Evolutionary conservation across 2,329 filamentous ascomycete species (phyloP).

Genomic region (Raffaelea deltoideospora): DNA sequence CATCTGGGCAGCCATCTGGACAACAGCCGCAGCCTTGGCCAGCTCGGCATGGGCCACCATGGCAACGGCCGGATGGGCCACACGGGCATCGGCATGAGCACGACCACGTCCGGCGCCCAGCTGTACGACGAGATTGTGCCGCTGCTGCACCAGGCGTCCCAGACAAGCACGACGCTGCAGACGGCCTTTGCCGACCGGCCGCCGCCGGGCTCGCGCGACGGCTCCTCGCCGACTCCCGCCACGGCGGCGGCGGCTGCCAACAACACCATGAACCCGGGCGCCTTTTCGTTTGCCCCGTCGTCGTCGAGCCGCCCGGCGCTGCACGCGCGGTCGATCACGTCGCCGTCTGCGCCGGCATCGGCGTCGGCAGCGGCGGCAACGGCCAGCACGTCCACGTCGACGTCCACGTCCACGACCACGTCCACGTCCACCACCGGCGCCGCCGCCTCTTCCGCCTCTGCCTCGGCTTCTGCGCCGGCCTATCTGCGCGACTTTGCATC

Average conservation of each 20-base stretch:
- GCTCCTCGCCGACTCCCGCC: slow-evolving; percentile 19
- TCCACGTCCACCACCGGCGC: slow-evolving; percentile 21
- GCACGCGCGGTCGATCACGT: slow-evolving; percentile 74
- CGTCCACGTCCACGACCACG: slow-evolving; percentile 39
- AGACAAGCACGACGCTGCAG: slow-evolving; percentile 65
- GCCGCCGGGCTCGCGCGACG: slow-evolving; percentile 44
- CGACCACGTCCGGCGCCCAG: slow-evolving; percentile 55
- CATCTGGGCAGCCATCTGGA: too few relatives aligned
- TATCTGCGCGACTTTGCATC: slow-evolving; percentile 50
- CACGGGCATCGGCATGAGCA: not conserved
- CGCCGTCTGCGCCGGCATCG: slow-evolving; percentile 47
- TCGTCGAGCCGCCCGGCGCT: slow-evolving; percentile 42
- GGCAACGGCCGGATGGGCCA: too few relatives aligned
- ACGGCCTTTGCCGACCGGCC: slow-evolving; percentile 72
- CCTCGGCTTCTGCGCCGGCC: too few relatives aligned
- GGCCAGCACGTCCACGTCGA: slow-evolving; percentile 74
- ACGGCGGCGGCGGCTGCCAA: too few relatives aligned
- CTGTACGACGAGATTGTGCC: slow-evolving; percentile 88
- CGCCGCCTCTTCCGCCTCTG: slow-evolving; percentile 57
- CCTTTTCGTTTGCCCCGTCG: slow-evolving; percentile 24
- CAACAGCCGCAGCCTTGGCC: too few relatives aligned
- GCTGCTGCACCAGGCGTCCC: slow-evolving; percentile 74
- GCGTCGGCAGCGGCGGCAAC: not conserved
- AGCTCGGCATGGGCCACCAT: too few relatives aligned
- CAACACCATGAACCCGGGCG: slow-evolving; percentile 50